Percentiles rank a stretch among this genome's conserved stretches.
These are phyloP conservation scores for Aureobasidium leucospermi DNA, from an alignment of 2,329 filamentous ascomycete species.

Conservation along the genomic window DNA sequence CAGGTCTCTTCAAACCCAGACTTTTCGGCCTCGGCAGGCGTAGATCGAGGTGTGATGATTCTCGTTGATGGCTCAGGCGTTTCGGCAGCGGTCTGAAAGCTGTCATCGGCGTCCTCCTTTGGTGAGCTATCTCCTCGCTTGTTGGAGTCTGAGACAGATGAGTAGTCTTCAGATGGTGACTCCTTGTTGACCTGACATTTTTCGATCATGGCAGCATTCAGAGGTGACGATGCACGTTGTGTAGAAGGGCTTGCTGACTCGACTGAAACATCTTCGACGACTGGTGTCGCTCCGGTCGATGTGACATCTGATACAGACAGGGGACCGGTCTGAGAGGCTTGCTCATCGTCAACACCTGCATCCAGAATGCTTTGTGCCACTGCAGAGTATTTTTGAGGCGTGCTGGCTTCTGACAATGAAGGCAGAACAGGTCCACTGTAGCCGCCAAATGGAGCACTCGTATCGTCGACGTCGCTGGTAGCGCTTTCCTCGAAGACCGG, in stretches of 20 bases:
- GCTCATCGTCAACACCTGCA: too few relatives aligned
- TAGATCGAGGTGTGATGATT: neutral
- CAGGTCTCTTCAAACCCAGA: neutral
- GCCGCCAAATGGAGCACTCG: neutral
- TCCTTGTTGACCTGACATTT: neutral
- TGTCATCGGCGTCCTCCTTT: constrained; percentile 23
- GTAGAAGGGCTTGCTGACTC: neutral
- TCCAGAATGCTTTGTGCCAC: too few relatives aligned
- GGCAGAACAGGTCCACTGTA: neutral
- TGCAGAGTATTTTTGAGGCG: neutral
- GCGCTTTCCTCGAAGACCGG: neutral
- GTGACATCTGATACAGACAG: too few relatives aligned
- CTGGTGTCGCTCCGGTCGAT: too few relatives aligned
- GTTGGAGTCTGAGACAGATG: neutral
- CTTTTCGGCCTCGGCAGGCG: too few relatives aligned
- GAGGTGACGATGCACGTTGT: neutral
- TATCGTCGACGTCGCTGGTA: neutral
- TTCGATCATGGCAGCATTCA: neutral
- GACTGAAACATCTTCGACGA: neutral
- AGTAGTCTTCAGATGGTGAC: neutral
- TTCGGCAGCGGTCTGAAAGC: constrained; percentile 26
- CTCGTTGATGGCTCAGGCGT: constrained; percentile 16
- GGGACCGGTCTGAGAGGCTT: too few relatives aligned
- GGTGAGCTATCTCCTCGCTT: neutral
- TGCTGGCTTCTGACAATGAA: neutral